phyloP scores from a whole-genome alignment of 257 asterid genomes.

The Nemophila menziesii region DNA sequence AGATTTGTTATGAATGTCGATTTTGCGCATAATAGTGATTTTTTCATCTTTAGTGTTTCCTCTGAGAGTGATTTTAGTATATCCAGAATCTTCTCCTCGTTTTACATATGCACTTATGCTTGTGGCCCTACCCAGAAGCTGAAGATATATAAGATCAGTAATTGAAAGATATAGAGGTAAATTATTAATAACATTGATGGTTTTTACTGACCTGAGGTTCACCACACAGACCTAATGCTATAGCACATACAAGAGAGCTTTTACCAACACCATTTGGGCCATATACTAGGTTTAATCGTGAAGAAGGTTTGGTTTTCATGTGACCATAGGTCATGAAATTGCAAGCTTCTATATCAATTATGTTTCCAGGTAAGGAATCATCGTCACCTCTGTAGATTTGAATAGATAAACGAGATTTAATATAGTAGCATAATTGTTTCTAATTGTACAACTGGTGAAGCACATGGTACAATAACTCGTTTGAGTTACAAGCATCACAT shows the following conservation, averaged over 20 bases:
- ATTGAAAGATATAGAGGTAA: constrained; percentile 9
- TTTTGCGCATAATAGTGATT: constrained; percentile 53
- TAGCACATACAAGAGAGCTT: constrained; percentile 95
- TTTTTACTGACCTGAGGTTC: constrained; percentile 62
- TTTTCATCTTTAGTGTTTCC: constrained; percentile 44
- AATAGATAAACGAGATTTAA: neutral
- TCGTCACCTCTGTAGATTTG: constrained; percentile 56
- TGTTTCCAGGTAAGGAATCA: constrained; percentile 77
- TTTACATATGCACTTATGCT: constrained; percentile 82
- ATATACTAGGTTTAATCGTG: constrained; percentile 81
- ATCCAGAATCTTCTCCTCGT: constrained; percentile 90
- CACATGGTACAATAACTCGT: neutral
- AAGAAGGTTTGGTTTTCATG: constrained; percentile 58
- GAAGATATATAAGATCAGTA: constrained; percentile 15
- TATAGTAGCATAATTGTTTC: neutral
- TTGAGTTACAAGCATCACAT: neutral
- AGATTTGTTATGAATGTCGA: constrained; percentile 63
- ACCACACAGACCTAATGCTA: constrained; percentile 91
- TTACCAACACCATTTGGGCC: constrained; percentile 99
- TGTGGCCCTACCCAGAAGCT: constrained; percentile 94
- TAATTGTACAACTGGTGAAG: neutral
- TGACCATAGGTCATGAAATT: constrained; percentile 87
- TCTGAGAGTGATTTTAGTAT: constrained; percentile 56
- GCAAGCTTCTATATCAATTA: constrained; percentile 57
- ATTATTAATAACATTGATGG: constrained; percentile 6